Conservation (phyloP, 345 rosid species). For the Orychophragmus violaceus region DNA sequence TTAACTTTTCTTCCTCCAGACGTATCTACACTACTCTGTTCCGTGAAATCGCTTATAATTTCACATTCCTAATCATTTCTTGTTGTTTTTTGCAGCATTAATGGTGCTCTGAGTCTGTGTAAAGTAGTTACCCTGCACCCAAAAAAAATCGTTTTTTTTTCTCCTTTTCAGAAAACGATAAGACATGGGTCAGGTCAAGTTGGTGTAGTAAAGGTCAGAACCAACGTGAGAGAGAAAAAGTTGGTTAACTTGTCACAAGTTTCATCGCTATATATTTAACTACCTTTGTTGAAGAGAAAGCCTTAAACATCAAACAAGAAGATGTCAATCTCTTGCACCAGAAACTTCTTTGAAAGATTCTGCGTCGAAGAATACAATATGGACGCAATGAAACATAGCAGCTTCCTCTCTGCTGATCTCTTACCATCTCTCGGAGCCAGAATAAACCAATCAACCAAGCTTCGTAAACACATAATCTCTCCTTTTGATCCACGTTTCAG, state of each 20-base stretch:
- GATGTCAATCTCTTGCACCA: slow-evolving; percentile 40
- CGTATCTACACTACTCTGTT: slow-evolving; percentile 18
- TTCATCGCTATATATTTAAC: slow-evolving; percentile 41
- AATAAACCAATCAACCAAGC: slow-evolving; percentile 71
- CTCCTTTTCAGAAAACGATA: slow-evolving; percentile 20
- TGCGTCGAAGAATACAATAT: slow-evolving; percentile 55
- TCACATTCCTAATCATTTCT: slow-evolving; percentile 23
- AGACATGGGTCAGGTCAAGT: slow-evolving; percentile 29
- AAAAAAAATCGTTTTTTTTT: not conserved
- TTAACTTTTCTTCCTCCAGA: slow-evolving; percentile 10
- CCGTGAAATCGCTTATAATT: slow-evolving; percentile 24
- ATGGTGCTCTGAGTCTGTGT: slow-evolving; percentile 36
- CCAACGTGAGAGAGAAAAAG: slow-evolving; percentile 28
- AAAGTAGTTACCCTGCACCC: slow-evolving; percentile 17
- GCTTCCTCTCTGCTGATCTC: slow-evolving; percentile 71
- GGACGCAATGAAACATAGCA: slow-evolving; percentile 39
- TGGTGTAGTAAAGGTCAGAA: slow-evolving; percentile 27
- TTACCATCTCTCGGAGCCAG: slow-evolving; percentile 92
- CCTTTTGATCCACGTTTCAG: slow-evolving; percentile 73
- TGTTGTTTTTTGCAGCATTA: slow-evolving; percentile 21
- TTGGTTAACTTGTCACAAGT: slow-evolving; percentile 37
- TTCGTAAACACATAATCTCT: slow-evolving; percentile 67
- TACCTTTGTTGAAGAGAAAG: slow-evolving; percentile 17
- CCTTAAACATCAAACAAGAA: slow-evolving; percentile 19
- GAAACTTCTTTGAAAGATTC: slow-evolving; percentile 77